Base-by-base conservation (phyloP, 495 filamentous ascomycete genomes). In the Geopyxis carbonaria region DNA sequence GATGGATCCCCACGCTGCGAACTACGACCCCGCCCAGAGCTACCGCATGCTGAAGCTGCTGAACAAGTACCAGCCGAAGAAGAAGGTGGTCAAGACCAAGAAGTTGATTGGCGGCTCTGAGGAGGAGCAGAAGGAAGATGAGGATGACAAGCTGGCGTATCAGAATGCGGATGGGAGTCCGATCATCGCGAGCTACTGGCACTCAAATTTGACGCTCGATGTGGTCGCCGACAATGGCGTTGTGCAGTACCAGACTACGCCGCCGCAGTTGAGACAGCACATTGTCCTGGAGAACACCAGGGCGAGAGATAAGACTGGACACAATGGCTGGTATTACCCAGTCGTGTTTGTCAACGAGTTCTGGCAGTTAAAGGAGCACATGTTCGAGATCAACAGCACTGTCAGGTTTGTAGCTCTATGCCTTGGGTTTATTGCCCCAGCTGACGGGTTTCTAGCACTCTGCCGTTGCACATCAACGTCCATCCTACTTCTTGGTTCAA, bases 291-390 rank as follows among this genome's bases (percentile, higher is more conserved):
- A 95, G 53, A 59, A 59, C 2, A 81, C 56, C 45, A 78, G 66
- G 56, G 80, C 68, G 43, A 62, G 89, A 22, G 89, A 97, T 59
- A 66, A 61, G 4, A 72, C 72, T 4, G 89, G 89, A 5, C 70
- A 84, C 57, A 86, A 94, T 61, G 78, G 79, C 30, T 97, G 89
- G 89, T 97, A 94, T 60, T 97, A 89, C 56, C 89, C 89, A 3
- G 75, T 93, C 39, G 58, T 93, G 21, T 97, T 76, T 54, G 58
- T 85, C 58, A 97, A 95, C 59, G 89, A 84, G 4, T 97, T 97
- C 63, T 97, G 89, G 89, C 83, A 94, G 59, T 66, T 97, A 47
- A 78, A 69, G 54, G 70, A 68, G 42, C 85, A 95, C 44, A 95
- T 94, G 89, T 78, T 66, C 20, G 69, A 89, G 44, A 62, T 97